Percentiles rank a stretch among this genome's conserved stretches.
These are phyloP conservation scores for Bacidia rubella DNA, from an alignment of 495 filamentous ascomycete genomes.

Conservation along the genomic window DNA sequence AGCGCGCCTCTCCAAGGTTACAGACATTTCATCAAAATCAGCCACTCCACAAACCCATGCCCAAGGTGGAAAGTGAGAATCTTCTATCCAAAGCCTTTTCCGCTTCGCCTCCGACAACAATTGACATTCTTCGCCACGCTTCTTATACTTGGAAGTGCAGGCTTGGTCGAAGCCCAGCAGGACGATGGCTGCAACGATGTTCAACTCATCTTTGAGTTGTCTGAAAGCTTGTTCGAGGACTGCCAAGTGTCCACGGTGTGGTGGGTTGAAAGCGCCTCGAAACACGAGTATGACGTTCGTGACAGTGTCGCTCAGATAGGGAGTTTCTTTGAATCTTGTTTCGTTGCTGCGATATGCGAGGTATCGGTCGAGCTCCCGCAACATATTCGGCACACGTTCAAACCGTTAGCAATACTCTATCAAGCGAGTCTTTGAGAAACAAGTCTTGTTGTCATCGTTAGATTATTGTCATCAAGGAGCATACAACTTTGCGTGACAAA, in stretches of 20 bases:
- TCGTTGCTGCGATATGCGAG: no score
- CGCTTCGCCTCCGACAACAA: not conserved
- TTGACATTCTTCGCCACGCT: not conserved
- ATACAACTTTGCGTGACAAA: no score
- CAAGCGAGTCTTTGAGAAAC: no score
- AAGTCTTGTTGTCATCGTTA: no score
- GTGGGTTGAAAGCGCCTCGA: conserved; percentile 3
- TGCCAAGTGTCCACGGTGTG: conserved; percentile 2
- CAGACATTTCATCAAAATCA: not conserved
- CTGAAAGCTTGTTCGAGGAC: not conserved
- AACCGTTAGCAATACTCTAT: no score
- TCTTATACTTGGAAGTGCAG: not conserved
- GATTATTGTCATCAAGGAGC: no score
- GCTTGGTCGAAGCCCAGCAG: not conserved
- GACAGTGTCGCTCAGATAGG: not conserved
- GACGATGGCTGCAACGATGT: conserved; percentile 6
- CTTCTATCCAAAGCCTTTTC: not conserved
- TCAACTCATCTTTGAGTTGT: conserved; percentile 1
- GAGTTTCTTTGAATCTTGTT: not conserved
- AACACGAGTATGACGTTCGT: conserved; percentile 2
- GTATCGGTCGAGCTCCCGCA: no score
- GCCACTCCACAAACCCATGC: not conserved
- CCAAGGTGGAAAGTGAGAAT: conserved; percentile 5
- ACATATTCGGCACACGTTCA: no score
- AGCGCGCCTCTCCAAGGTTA: not conserved